A percentile compares a stretch with the other conserved stretches of the same genome.
These are phyloP conservation scores for Lepidium didymum DNA, from an alignment of 345 rosid genomes.

Conservation along the genomic window DNA sequence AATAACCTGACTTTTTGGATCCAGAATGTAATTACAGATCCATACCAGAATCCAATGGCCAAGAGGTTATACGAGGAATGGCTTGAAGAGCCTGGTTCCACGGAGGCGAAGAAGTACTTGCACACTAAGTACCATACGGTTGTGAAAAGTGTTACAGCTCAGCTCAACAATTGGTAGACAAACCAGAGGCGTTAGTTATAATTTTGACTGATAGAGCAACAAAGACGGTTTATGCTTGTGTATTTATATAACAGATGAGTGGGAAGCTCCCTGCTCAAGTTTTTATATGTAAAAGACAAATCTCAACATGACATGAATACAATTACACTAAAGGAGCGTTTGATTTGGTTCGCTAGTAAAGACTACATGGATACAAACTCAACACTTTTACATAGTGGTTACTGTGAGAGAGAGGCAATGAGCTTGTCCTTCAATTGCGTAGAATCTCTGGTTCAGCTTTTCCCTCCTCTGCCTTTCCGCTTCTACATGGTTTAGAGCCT, in stretches of 20 bases:
- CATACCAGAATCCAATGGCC: slow-evolving; percentile 65
- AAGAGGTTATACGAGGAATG: slow-evolving; percentile 64
- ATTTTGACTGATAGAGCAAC: slow-evolving; percentile 3
- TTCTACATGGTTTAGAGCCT: slow-evolving; percentile 91
- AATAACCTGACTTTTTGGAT: slow-evolving; percentile 1
- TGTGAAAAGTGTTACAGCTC: slow-evolving; percentile 62
- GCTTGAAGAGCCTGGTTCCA: slow-evolving; percentile 85
- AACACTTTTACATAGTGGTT: slow-evolving; percentile 8
- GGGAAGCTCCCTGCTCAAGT: neutral
- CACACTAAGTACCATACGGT: slow-evolving; percentile 86
- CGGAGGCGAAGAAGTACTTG: slow-evolving; percentile 58
- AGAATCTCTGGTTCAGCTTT: slow-evolving; percentile 94
- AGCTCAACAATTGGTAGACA: slow-evolving; percentile 74
- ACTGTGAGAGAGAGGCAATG: slow-evolving; percentile 46
- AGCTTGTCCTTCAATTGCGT: slow-evolving; percentile 89
- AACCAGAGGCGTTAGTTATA: neutral
- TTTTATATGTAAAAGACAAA: slow-evolving; percentile 9
- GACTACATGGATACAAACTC: neutral
- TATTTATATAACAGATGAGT: neutral
- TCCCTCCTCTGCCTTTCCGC: slow-evolving; percentile 96
- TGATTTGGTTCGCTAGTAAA: neutral
- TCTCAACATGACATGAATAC: neutral
- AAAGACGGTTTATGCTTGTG: neutral
- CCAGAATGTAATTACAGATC: slow-evolving; percentile 60
- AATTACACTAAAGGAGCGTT: neutral